phyloP scores from a whole-genome alignment of 176 grass and related monocot species.

The Ananas comosus region DNA sequence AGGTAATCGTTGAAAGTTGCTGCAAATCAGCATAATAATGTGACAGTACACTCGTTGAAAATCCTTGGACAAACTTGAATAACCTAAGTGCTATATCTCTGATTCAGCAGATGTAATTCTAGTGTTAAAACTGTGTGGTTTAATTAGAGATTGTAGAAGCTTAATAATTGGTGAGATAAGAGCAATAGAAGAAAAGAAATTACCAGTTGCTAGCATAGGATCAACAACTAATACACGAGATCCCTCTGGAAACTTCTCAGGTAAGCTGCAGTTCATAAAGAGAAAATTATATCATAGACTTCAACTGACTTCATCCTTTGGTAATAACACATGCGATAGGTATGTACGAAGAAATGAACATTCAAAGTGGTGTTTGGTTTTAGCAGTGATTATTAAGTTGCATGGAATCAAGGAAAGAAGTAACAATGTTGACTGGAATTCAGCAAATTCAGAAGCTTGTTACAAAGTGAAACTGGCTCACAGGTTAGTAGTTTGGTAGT shows the following conservation, averaged over 20 bases:
- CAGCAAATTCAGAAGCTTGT: neutral
- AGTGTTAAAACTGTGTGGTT: too few species aligned
- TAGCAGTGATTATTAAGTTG: neutral
- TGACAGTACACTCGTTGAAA: too few species aligned
- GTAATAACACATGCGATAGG: too few species aligned
- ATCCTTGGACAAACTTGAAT: too few species aligned
- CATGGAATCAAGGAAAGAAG: neutral
- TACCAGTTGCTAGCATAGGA: slow-evolving; percentile 96
- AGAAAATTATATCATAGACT: neutral
- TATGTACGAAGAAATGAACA: too few species aligned
- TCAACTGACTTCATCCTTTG: too few species aligned
- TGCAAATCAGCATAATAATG: too few species aligned
- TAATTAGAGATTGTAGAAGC: neutral
- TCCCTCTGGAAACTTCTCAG: slow-evolving; percentile 73
- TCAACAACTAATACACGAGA: slow-evolving; percentile 76
- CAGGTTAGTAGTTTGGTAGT: too few species aligned
- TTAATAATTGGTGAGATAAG: neutral
- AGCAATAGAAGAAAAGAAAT: neutral
- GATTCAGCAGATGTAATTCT: too few species aligned
- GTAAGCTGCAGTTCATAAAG: slow-evolving; percentile 43
- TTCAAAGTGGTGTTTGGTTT: too few species aligned
- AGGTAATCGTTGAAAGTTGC: neutral
- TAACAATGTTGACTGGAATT: neutral
- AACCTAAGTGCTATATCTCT: too few species aligned
- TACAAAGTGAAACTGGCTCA: neutral